A percentile compares a stretch with the other conserved stretches of the same genome.
phyloP scores from a whole-genome alignment of 2,329 filamentous ascomycete genomes.

The Cladobotryum protrusum region DNA sequence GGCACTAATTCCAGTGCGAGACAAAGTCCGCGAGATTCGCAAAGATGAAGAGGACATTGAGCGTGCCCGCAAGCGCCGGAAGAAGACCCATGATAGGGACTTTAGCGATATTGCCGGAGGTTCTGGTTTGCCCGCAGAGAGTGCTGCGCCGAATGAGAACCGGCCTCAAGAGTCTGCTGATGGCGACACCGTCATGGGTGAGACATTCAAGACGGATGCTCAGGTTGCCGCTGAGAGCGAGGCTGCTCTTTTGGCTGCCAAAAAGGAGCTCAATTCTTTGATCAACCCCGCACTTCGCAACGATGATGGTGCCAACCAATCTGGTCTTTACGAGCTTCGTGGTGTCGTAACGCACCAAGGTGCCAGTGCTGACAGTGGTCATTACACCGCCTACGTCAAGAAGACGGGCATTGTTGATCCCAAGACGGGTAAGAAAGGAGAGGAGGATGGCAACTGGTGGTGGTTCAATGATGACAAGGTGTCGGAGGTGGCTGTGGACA shows the following conservation, averaged over 20 bases:
- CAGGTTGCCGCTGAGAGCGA: constrained; percentile 83
- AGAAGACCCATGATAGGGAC: constrained; percentile 50
- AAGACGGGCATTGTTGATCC: constrained; percentile 70
- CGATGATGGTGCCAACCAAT: constrained; percentile 84
- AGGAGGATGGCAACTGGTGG: constrained; percentile 96
- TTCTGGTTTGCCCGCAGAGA: constrained; percentile 44
- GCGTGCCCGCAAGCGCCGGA: constrained; percentile 85
- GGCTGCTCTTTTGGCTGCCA: constrained; percentile 67
- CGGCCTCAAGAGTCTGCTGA: constrained; percentile 36
- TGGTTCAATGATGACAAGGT: constrained; percentile 99
- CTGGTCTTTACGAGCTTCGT: constrained; percentile 88
- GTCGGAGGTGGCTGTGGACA: constrained; percentile 81
- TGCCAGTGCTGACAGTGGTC: constrained; percentile 91
- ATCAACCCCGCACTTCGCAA: constrained; percentile 68
- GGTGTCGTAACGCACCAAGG: constrained; percentile 96
- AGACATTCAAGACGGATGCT: constrained; percentile 85
- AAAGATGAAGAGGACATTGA: constrained; percentile 95
- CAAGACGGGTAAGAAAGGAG: constrained; percentile 67
- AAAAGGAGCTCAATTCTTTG: constrained; percentile 78
- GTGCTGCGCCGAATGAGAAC: constrained; percentile 43
- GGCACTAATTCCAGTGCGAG: constrained; percentile 81
- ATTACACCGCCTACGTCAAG: constrained; percentile 98
- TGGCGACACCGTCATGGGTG: constrained; percentile 67
- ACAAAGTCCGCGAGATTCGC: constrained; percentile 89
- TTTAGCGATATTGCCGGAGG: constrained; percentile 40